Conservation (phyloP, 1,284 basidiomycete genomes). For the Leccinum pachyderme region DNA sequence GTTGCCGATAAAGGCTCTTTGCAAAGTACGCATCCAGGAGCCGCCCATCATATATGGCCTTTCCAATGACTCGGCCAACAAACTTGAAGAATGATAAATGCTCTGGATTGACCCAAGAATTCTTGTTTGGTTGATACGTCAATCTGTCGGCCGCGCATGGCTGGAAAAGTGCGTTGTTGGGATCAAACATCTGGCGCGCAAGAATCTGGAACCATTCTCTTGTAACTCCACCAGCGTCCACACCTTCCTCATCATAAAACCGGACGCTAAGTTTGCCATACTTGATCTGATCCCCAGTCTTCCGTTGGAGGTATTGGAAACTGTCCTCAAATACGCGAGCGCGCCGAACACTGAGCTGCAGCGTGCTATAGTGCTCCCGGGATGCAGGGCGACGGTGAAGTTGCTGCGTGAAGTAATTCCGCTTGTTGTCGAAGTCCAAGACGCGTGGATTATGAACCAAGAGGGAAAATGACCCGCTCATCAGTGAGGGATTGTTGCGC, state of each 20-base stretch:
- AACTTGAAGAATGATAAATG: slow-evolving; percentile 99
- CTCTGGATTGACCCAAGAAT: slow-evolving; percentile 91
- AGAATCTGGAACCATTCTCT: slow-evolving; percentile 99
- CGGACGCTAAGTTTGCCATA: slow-evolving; percentile 96
- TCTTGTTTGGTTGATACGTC: slow-evolving; percentile 96
- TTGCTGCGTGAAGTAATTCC: slow-evolving; percentile 97
- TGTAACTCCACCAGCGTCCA: slow-evolving; percentile 97
- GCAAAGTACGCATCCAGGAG: slow-evolving; percentile 98
- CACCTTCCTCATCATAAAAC: slow-evolving; percentile 97
- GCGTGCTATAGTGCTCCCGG: slow-evolving; percentile 78
- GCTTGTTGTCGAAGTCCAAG: slow-evolving; percentile 99
- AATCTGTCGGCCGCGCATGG: slow-evolving; percentile 93
- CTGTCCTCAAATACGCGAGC: slow-evolving; percentile 97
- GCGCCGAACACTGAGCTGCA: slow-evolving; percentile 92
- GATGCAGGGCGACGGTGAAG: slow-evolving; percentile 82
- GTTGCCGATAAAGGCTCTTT: slow-evolving; percentile 90
- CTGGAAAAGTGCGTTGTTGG: slow-evolving; percentile 98
- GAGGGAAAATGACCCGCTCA: slow-evolving; percentile 97
- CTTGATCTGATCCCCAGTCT: slow-evolving; percentile 95
- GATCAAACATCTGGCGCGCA: slow-evolving; percentile 98
- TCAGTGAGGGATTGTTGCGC: slow-evolving; percentile 94
- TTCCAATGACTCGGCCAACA: slow-evolving; percentile 95
- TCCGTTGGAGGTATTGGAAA: slow-evolving; percentile 87
- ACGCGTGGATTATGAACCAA: slow-evolving; percentile 95
- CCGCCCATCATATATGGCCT: slow-evolving; percentile 93